Evolutionary conservation across 1,284 basidiomycete species (phyloP).

Genomic region (Hemileia vastatrix): DNA sequence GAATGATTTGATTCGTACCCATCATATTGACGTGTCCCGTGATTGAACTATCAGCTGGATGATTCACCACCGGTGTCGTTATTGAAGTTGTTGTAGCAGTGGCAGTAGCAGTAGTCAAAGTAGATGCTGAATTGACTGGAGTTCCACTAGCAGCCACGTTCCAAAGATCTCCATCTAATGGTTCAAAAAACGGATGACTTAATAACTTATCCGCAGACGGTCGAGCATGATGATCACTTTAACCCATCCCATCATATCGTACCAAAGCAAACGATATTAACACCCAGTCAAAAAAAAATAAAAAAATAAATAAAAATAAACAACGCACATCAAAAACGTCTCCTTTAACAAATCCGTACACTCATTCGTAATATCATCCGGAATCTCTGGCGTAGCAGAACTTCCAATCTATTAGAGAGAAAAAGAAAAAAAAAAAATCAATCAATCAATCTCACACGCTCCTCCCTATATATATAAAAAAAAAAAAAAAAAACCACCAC

Average conservation of each 20-base stretch:
- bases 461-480: no score
- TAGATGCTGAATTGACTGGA: no score
- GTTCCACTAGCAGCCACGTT: no score
- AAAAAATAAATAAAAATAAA: neutral
- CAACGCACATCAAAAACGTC: constrained; percentile 61
- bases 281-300: neutral
- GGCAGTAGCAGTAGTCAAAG: neutral
- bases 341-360: constrained; percentile 71
- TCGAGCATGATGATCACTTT: constrained; percentile 61
- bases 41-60: neutral
- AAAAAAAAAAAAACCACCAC: neutral
- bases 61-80: neutral
- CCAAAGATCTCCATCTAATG: neutral
- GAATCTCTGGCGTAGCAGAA: constrained; percentile 68
- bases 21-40: no score
- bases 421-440: no score
- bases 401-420: constrained; percentile 86
- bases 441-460: no score
- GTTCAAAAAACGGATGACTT: constrained; percentile 57
- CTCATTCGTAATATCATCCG: constrained; percentile 74
- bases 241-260: neutral
- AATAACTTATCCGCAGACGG: constrained; percentile 68
- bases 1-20: neutral
- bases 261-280: no score
- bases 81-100: neutral